Evolutionary conservation across 495 filamentous ascomycete genomes (phyloP), one percentile per base, ranked within the genome.

Genomic region (Neurospora hispaniola): DNA sequence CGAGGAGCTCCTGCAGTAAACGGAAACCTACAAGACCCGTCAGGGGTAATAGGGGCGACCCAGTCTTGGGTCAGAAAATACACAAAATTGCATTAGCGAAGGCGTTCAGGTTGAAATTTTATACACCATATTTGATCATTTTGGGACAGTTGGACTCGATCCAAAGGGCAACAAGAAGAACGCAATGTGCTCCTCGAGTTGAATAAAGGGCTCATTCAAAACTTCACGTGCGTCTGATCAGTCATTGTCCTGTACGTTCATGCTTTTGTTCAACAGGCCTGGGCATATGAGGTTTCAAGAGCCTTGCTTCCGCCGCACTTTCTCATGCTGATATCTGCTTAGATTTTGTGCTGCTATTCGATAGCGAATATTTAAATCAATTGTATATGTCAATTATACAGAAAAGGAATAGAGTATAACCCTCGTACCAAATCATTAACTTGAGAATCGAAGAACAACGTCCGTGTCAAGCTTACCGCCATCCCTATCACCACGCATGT

Each of bases 1-100:
- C 84, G 96, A 99, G 84, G 96, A 99, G 79, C 85, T 99, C 42
- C 86, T 97, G 16, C 84, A 86, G 74, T 84, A 75, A 77, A 38
- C 68, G 23, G 69, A 46, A 40, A 46, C n/a, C 38, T 62, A 18
- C 54, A 66, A 38, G 12, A 66, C 54, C 54, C 54, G 23, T 66
- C 54, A 66, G 54, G 54, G 54, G 35, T 66, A 66, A 66, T 66
- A 35, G 54, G 54, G 54, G 54, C 54, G 54, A 66, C 54, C 54
- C 54, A 18, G 54, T 66, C 54, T 16, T 66, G 18, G 54, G 54
- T 35, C 23, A 66, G 54, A 66, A 66, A 66, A 66, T 66, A 66
- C 54, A 75, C 42, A 73, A 74, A 78, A 73, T 71, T 79, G 76
- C 77, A 79, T 79, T 79, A 79, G 77, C 79, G 79, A 75, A 48